Evolutionary conservation across 805 yeast genomes (phyloP), one percentile per base, ranked within the genome.

Genomic region (Saccharomycopsis sp.): DNA sequence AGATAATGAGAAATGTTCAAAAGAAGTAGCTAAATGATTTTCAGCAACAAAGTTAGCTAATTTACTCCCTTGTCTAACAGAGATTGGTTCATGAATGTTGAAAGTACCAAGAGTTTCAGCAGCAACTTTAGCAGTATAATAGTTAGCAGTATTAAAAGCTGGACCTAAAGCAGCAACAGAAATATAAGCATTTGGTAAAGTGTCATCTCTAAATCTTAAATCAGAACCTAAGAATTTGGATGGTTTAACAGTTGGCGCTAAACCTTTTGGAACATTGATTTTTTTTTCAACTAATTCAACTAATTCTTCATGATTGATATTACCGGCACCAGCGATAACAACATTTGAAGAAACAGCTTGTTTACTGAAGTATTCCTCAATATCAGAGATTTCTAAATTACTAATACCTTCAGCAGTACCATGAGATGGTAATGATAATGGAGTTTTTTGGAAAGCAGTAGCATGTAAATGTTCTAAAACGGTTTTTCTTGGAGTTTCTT

Each of bases 191-290:
- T 75, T 72, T 58, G 89, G 85, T 56, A 79, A 59, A 53, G 86
- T 83, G 63, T 83, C 94, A 58, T 83, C 94, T 76, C 94, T 79
- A 67, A 81, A 66, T 73, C 88, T 77, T 50, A 81, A 79, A 59
- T 83, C 94, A 35, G 92, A 81, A 60, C 94, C 94, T 59, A 83
- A 70, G 74, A 82, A 83, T 41, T 75, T 59, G 46, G 83, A 73
- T 41, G 74, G 66, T 51, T 69, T 68, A 39, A 54, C 51, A 41
- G 68, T 67, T 51, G 68, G 66, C 39, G 64, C 66, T 42, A 70
- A 58, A 49, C 82, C 85, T 37, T 69, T 61, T 40, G 74, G 64
- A 25, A 68, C 52, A 10, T 51, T 45, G 40, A 75, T 55, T 45
- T 67, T 53, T 46, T 68, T 59, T 56, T 77, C 78, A 45, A 82